phyloP scores from a whole-genome alignment of 192 early-diverging fungal species.

The Coemansia brasiliensis region DNA sequence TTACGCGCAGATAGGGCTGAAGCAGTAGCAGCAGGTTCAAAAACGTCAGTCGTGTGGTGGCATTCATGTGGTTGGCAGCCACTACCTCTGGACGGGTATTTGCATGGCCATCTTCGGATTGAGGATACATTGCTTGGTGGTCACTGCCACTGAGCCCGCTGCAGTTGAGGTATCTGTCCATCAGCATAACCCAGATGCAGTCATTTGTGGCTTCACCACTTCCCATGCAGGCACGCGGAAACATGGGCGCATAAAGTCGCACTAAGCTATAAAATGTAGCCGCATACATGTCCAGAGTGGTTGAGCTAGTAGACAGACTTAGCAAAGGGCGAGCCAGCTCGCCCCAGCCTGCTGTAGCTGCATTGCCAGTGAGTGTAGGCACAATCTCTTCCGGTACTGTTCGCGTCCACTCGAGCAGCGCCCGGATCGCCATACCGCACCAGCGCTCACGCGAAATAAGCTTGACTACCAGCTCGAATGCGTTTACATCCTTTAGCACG shows the following conservation, averaged over 20 bases:
- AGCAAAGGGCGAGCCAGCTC: slow-evolving; percentile 50
- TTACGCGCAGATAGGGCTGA: slow-evolving; percentile 33
- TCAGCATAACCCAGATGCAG: slow-evolving; percentile 50
- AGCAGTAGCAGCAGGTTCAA: slow-evolving; percentile 47
- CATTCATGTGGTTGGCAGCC: slow-evolving; percentile 49
- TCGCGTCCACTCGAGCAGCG: slow-evolving; percentile 49
- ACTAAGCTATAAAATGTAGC: slow-evolving; percentile 51
- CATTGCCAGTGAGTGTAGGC: slow-evolving; percentile 41
- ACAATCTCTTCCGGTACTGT: slow-evolving; percentile 46
- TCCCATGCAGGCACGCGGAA: slow-evolving; percentile 54
- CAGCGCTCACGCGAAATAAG: slow-evolving; percentile 56
- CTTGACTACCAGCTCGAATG: slow-evolving; percentile 55
- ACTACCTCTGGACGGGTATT: slow-evolving; percentile 45
- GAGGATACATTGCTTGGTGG: slow-evolving; percentile 9
- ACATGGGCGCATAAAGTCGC: slow-evolving; percentile 33
- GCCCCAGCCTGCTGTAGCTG: slow-evolving; percentile 36
- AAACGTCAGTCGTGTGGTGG: slow-evolving; percentile 53
- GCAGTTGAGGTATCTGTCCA: slow-evolving; percentile 55
- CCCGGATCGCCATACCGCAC: slow-evolving; percentile 53
- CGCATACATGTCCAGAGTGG: slow-evolving; percentile 51
- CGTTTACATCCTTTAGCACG: slow-evolving; percentile 49
- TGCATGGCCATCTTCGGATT: slow-evolving; percentile 3
- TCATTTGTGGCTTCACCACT: slow-evolving; percentile 30
- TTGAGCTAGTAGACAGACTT: slow-evolving; percentile 51
- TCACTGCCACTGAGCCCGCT: slow-evolving; percentile 37